Base-by-base conservation (phyloP, 768 basidiomycete species). In the Pholiota conissans region DNA sequence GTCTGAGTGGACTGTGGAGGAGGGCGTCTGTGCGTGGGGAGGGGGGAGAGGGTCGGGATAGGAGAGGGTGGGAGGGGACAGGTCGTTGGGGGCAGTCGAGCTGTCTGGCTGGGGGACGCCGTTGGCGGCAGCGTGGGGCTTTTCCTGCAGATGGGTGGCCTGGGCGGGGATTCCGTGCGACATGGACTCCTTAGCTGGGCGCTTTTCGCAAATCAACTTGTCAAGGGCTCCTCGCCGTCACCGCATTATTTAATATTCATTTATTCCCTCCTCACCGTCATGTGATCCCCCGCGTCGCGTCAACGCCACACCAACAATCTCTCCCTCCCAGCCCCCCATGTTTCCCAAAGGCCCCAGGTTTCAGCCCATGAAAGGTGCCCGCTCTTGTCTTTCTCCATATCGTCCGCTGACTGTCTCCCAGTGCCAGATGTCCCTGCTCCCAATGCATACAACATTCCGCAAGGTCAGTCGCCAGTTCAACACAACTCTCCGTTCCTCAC, bases 361-460 rank as follows among this genome's bases (percentile, higher is more conserved):
- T 64, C 67, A 73, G 11, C 72, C 71, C 27, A 62, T 65, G 42
- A 79, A 79, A 65, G 61, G 75, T 82, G 63, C 39, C 63, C 20
- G 13, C 24, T 32, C 55, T n/a, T n/a, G n/a, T n/a, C n/a, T 18
- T 29, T 46, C 48, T 9, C 45, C 32, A 45, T 11, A 63, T 18
- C 29, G 8, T n/a, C 24, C 45, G 1, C 58, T 59, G n/a, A 58
- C 46, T 13, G 6, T 40, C 7, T 18, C 29, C 14, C 58, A 84
- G 83, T 69, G 1, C 69, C 81, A 18, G 83, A 83, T 29, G 76
- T 80, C 4, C 84, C 83, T 16, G 83, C 79, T 13, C 82, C 84
- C 30, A 79, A 79, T 46, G 63, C 77, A 5, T 83, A 85, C 68
- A 74, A 76, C 56, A 58, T 76, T 24, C 63, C 63, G 4, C 73